These are phyloP conservation scores for Exophiala xenobiotica DNA, from an alignment of 2,329 filamentous ascomycete genomes.

Conservation along the genomic window DNA sequence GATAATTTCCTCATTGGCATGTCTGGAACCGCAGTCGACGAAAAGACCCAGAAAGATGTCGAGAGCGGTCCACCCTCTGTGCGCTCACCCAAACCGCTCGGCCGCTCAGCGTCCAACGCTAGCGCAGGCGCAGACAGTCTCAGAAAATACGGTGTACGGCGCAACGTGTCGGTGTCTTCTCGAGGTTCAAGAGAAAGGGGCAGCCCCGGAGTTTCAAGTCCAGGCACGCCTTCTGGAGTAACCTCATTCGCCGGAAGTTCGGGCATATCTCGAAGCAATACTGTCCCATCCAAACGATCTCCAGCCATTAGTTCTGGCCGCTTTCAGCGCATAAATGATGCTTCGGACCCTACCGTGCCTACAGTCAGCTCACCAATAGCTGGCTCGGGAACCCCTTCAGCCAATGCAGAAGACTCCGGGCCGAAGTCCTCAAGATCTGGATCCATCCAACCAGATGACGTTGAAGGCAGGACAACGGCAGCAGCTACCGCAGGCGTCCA, in stretches of 20 bases:
- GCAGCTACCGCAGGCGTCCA: constrained; percentile 2
- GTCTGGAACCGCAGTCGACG: constrained; percentile 97
- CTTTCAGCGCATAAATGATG: constrained; percentile 53
- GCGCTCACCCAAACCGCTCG: constrained; percentile 58
- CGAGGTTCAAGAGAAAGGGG: constrained; percentile 66
- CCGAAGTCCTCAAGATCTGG: constrained; percentile 22
- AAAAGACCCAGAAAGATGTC: constrained; percentile 66
- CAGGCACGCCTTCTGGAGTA: constrained; percentile 57
- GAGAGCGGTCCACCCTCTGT: constrained; percentile 63
- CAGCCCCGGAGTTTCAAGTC: constrained; percentile 69
- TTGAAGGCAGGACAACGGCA: not conserved
- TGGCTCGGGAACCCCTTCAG: constrained; percentile 3
- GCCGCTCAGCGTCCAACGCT: constrained; percentile 79
- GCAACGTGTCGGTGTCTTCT: constrained; percentile 93
- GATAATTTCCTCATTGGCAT: constrained; percentile 98
- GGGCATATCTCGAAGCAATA: constrained; percentile 79
- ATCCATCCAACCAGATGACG: constrained; percentile 20
- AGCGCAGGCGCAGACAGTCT: constrained; percentile 87
- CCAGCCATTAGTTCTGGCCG: constrained; percentile 67
- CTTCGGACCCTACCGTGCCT: constrained; percentile 15
- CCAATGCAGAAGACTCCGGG: constrained; percentile 9
- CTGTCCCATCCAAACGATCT: constrained; percentile 85
- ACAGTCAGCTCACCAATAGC: constrained; percentile 6
- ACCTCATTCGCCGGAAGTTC: constrained; percentile 42
- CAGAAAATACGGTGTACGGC: constrained; percentile 72